A percentile compares a stretch with the other conserved stretches of the same genome.
Conservation (phyloP, 2,329 filamentous ascomycete species). For the Periconia sp. region DNA sequence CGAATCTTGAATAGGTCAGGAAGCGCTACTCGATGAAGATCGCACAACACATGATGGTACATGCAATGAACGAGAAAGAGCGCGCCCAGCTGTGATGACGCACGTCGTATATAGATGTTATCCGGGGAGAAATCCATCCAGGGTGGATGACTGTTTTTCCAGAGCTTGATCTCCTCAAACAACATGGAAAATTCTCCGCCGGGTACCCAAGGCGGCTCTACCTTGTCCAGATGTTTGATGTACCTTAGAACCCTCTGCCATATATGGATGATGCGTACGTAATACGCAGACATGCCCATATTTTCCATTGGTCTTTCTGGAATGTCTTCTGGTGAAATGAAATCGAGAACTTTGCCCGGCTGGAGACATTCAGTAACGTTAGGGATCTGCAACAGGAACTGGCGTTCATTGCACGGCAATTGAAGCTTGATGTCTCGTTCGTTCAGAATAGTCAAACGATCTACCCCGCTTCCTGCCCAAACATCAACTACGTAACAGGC, state of each 20-base stretch:
- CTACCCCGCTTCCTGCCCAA: conserved; percentile 37
- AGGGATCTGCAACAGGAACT: conserved; percentile 34
- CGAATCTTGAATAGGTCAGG: conserved; percentile 36
- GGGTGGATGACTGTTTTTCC: conserved; percentile 31
- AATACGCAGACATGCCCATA: conserved; percentile 35
- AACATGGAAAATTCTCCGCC: conserved; percentile 30
- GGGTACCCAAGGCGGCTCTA: conserved; percentile 31
- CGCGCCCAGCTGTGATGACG: conserved; percentile 35
- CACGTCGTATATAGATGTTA: conserved; percentile 38
- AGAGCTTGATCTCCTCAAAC: conserved; percentile 26
- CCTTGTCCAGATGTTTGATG: conserved; percentile 35
- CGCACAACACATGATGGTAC: conserved; percentile 37
- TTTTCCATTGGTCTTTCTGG: conserved; percentile 34
- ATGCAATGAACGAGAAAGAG: conserved; percentile 37
- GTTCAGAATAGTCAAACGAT: conserved; percentile 35
- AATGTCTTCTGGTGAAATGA: conserved; percentile 23
- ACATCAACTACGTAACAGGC: conserved; percentile 40
- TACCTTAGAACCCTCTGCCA: conserved; percentile 35
- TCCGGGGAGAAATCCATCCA: conserved; percentile 37
- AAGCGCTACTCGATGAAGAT: conserved; percentile 33
- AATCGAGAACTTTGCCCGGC: conserved; percentile 26
- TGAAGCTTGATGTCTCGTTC: conserved; percentile 37
- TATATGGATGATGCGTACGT: conserved; percentile 34
- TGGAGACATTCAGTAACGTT: conserved; percentile 31
- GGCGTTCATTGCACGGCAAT: conserved; percentile 36